phyloP scores from a whole-genome alignment of 768 basidiomycete genomes.

The Mycena epipterygia region DNA sequence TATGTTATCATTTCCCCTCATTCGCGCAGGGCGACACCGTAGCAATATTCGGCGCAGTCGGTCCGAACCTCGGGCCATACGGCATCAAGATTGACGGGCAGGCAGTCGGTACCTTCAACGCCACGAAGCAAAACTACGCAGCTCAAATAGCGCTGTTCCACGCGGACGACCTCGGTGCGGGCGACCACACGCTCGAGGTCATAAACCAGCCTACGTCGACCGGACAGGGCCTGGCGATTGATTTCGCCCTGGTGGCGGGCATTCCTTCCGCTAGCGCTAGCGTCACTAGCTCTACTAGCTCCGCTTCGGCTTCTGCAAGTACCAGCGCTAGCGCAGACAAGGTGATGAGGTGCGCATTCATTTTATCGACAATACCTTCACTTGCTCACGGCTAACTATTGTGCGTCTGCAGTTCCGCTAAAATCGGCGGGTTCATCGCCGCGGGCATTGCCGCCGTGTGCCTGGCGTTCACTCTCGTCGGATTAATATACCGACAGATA shows the following conservation, averaged over 20 bases:
- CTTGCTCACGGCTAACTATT: not conserved
- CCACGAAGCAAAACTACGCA: conserved; percentile 13
- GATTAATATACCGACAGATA: conserved; percentile 19
- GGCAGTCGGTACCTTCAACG: conserved; percentile 34
- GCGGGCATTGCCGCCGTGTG: conserved; percentile 14
- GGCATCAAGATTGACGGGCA: conserved; percentile 40
- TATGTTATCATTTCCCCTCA: not conserved
- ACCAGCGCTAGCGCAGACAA: not conserved
- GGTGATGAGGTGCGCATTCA: not conserved
- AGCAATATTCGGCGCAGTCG: conserved; percentile 51
- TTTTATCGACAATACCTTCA: no score
- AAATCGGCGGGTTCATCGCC: not conserved
- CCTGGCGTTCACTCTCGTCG: conserved; percentile 6
- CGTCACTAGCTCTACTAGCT: not conserved
- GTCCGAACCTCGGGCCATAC: conserved; percentile 39
- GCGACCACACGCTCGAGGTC: conserved; percentile 40
- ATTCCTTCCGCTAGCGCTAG: conserved; percentile 18
- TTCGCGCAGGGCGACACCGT: conserved; percentile 39
- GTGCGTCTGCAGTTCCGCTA: not conserved
- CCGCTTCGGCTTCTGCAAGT: conserved; percentile 5
- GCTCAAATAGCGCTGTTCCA: conserved; percentile 23
- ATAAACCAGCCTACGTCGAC: conserved; percentile 5
- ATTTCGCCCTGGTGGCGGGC: conserved; percentile 18
- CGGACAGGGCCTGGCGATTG: conserved; percentile 20
- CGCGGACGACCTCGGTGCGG: conserved; percentile 23